A percentile compares a stretch with the other conserved stretches of the same genome.
Conservation (phyloP, 768 basidiomycete species). For the Tubosaeta brunneosetosa region DNA sequence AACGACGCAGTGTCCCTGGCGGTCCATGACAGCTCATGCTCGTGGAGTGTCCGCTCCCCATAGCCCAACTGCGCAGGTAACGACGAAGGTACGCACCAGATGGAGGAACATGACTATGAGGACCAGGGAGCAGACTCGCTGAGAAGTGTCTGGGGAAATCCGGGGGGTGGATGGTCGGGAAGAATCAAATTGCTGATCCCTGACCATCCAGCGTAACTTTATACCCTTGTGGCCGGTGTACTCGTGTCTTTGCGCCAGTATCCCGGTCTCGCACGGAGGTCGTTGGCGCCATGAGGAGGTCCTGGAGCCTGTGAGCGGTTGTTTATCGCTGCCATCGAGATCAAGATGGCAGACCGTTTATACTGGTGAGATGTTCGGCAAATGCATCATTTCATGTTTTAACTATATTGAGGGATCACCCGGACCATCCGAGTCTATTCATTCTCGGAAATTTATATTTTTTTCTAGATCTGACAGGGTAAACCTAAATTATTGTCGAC, state of each 20-base stretch:
- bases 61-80: conserved; percentile 13
- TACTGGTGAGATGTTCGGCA: conserved; percentile 24
- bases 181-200: conserved; percentile 11
- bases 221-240: conserved; percentile 18
- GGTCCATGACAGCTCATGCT: neutral
- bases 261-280: conserved; percentile 8
- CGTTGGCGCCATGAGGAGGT: conserved; percentile 21
- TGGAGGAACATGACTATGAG: neutral
- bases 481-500: conserved; percentile 11
- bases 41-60: conserved; percentile 6
- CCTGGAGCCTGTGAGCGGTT: conserved; percentile 12
- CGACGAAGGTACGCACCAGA: conserved; percentile 15
- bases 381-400: conserved; percentile 20
- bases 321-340: conserved; percentile 25
- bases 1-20: conserved; percentile 15
- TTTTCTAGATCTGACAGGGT: conserved; percentile 19
- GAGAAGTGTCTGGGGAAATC: neutral
- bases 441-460: conserved; percentile 20
- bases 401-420: conserved; percentile 25
- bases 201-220: conserved; percentile 18
- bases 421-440: conserved; percentile 22
- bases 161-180: conserved; percentile 6
- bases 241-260: conserved; percentile 14
- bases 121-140: neutral
- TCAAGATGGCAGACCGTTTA: conserved; percentile 22